A percentile compares a stretch with the other conserved stretches of the same genome.
Conservation (phyloP, 805 yeast genomes). For the Candida verbasci region DNA sequence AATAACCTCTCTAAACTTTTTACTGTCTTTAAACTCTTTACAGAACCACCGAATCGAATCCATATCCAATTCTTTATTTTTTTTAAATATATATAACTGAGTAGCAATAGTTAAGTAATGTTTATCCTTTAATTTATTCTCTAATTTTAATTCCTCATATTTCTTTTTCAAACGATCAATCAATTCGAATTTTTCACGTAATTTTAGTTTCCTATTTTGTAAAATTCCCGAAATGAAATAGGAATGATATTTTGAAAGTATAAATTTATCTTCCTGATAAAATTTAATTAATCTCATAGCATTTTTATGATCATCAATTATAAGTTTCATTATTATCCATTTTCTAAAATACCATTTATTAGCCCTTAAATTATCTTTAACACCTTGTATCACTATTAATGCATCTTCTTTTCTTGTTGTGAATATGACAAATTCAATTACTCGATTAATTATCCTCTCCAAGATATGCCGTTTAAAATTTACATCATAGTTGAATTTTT, state of each 20-base stretch:
- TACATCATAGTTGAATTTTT: background rate
- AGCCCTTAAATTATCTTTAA: background rate
- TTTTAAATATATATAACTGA: constrained; percentile 1
- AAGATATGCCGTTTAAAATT: constrained; percentile 3
- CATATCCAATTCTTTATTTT: constrained; percentile 2
- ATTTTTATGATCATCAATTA: constrained; percentile 22
- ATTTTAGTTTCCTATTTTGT: constrained; percentile 12
- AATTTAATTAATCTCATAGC: constrained; percentile 20
- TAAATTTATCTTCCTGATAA: constrained; percentile 16
- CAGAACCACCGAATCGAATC: constrained; percentile 5
- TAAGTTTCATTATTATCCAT: constrained; percentile 20
- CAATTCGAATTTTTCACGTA: constrained; percentile 14
- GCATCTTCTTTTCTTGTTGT: constrained; percentile 9
- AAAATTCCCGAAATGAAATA: constrained; percentile 28
- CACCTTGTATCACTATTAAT: background rate
- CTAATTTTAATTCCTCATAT: constrained; percentile 8
- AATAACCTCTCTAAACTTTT: no score
- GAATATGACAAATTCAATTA: constrained; percentile 5
- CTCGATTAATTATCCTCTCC: constrained; percentile 5
- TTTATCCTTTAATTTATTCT: constrained; percentile 12
- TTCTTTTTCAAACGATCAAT: constrained; percentile 9
- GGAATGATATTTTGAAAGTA: constrained; percentile 14
- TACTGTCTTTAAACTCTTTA: background rate
- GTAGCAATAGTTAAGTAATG: constrained; percentile 14
- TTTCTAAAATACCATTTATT: background rate